These are phyloP conservation scores for Pseudoturritis turrita DNA, from an alignment of 345 rosid species.

Conservation along the genomic window DNA sequence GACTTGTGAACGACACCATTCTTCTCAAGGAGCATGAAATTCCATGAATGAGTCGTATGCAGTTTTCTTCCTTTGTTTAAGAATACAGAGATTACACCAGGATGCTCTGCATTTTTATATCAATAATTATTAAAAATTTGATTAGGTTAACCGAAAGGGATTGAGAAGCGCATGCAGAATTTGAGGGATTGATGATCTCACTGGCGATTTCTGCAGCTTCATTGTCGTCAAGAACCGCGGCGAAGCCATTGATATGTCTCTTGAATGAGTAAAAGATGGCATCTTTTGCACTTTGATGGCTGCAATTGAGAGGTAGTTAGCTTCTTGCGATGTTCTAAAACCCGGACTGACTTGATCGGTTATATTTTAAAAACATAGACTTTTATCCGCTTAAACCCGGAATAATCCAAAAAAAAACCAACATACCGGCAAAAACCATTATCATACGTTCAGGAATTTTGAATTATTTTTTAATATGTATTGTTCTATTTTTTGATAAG, in stretches of 20 bases:
- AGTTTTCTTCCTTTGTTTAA: conserved; percentile 41
- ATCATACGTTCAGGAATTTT: no score
- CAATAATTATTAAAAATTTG: background rate
- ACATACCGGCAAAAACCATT: no score
- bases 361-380: no score
- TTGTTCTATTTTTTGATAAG: no score
- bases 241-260: conserved; percentile 60
- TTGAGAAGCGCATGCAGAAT: background rate
- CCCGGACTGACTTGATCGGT: no score
- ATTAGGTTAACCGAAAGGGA: background rate
- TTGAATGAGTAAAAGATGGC: conserved; percentile 60
- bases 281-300: conserved; percentile 44
- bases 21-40: conserved; percentile 49
- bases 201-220: conserved; percentile 56
- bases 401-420: no score
- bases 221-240: conserved; percentile 53
- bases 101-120: conserved; percentile 42
- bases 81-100: conserved; percentile 56
- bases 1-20: conserved; percentile 28
- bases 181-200: conserved; percentile 12
- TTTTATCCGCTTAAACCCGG: no score
- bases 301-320: conserved; percentile 17
- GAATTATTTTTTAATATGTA: no score
- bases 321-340: background rate
- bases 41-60: conserved; percentile 70